Conservation (phyloP, 495 filamentous ascomycete species). For the Cairneyella variabilis region DNA sequence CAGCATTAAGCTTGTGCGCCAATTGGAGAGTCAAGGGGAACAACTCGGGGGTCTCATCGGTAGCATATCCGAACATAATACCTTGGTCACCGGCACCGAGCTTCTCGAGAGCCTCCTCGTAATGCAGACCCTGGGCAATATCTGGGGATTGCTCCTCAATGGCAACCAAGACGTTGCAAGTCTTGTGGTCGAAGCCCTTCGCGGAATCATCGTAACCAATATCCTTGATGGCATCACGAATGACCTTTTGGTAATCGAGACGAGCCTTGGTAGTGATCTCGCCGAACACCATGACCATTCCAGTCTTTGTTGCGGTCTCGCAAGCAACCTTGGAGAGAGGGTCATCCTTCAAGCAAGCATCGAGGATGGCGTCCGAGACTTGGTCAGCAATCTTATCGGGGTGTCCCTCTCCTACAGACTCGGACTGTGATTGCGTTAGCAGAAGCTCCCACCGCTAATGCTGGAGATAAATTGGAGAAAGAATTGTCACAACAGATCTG, state of each 20-base stretch:
- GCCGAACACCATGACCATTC: constrained; percentile 99
- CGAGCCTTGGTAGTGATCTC: constrained; percentile 96
- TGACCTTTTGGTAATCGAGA: constrained; percentile 96
- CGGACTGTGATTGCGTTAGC: constrained; percentile 53
- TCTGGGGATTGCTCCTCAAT: constrained; percentile 99
- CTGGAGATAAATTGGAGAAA: too few relatives aligned
- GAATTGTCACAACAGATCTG: too few relatives aligned
- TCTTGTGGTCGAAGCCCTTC: constrained; percentile 99
- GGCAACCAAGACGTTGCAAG: constrained; percentile 95
- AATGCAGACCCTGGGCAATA: constrained; percentile 97
- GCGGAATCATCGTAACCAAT: constrained; percentile 95
- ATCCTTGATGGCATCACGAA: constrained; percentile 93
- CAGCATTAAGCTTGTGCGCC: constrained; percentile 91
- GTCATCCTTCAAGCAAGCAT: constrained; percentile 91
- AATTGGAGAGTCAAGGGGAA: constrained; percentile 90
- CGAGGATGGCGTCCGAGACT: constrained; percentile 96
- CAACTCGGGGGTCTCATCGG: constrained; percentile 96
- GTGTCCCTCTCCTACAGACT: constrained; percentile 97
- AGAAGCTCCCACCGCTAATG: too few relatives aligned
- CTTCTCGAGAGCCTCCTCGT: constrained; percentile 94
- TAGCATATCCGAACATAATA: constrained; percentile 99
- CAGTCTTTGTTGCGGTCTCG: constrained; percentile 98
- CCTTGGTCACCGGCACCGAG: constrained; percentile 99
- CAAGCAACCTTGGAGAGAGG: constrained; percentile 98
- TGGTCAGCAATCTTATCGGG: constrained; percentile 99